Percentiles rank a stretch among this genome's conserved stretches.
phyloP scores from a whole-genome alignment of 2,329 filamentous ascomycete genomes.

The Arthrobotrys conoides region DNA sequence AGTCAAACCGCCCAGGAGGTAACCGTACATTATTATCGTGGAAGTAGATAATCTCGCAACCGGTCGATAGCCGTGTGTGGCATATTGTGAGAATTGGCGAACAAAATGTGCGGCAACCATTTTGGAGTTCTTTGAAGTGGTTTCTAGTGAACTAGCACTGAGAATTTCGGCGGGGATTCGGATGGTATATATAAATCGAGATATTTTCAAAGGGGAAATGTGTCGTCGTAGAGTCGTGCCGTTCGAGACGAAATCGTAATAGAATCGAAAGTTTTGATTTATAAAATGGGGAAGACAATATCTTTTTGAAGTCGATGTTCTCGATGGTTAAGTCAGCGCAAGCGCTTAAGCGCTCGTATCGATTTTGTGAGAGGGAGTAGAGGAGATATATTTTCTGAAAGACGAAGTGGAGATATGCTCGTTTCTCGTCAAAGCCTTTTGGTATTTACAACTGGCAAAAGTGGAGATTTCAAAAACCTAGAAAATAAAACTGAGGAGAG shows the following conservation, averaged over 20 bases:
- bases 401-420: conserved; percentile 9
- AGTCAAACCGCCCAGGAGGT: conserved; percentile 59
- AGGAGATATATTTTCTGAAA: not conserved
- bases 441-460: conserved; percentile 15
- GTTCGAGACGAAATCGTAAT: not conserved
- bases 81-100: conserved; percentile 52
- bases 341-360: not conserved
- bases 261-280: not conserved
- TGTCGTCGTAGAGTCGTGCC: too few species aligned
- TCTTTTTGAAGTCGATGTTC: not conserved
- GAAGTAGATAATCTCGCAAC: conserved; percentile 35
- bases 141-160: not conserved
- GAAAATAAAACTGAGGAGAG: conserved; percentile 16
- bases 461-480: conserved; percentile 17
- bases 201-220: not conserved
- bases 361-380: not conserved
- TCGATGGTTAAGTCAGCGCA: not conserved
- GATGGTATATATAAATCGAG: not conserved
- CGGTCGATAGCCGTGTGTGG: conserved; percentile 45
- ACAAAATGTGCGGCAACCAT: conserved; percentile 30
- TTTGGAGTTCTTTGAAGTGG: not conserved
- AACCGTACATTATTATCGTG: conserved; percentile 54
- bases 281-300: not conserved
- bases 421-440: not conserved
- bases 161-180: not conserved